Evolutionary conservation across 495 filamentous ascomycete genomes (phyloP).

Genomic region (Penicillium flavigenum): DNA sequence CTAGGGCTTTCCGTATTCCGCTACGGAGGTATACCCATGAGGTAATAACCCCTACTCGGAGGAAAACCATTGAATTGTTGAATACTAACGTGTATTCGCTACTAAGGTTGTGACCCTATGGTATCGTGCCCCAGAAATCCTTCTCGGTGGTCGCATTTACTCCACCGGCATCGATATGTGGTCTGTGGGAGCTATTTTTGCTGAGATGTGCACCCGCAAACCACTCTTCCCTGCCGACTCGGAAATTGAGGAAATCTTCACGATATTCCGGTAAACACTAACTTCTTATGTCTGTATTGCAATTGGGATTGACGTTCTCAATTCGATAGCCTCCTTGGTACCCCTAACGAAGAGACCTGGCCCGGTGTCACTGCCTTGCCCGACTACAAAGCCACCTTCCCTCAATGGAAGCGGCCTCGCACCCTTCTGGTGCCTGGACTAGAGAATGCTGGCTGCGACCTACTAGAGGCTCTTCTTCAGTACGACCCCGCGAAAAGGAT

Average conservation of each 20-base stretch:
- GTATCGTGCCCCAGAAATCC: slow-evolving; percentile 95
- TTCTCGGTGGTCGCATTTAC: slow-evolving; percentile 94
- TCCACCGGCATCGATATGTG: slow-evolving; percentile 99
- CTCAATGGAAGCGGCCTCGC: slow-evolving; percentile 83
- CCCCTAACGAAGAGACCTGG: slow-evolving; percentile 84
- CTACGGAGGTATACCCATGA: slow-evolving; percentile 96
- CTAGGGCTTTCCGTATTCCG: slow-evolving; percentile 92
- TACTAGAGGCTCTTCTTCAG: slow-evolving; percentile 83
- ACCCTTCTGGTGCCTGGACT: slow-evolving; percentile 57
- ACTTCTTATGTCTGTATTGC: background rate
- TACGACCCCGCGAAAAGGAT: slow-evolving; percentile 93
- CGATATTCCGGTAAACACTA: slow-evolving; percentile 81
- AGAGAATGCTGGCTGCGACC: slow-evolving; percentile 75
- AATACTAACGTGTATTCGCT: background rate
- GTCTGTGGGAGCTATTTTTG: slow-evolving; percentile 97
- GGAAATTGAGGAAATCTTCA: slow-evolving; percentile 99
- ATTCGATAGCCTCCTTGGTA: slow-evolving; percentile 72
- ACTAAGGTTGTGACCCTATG: slow-evolving; percentile 87
- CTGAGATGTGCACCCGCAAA: slow-evolving; percentile 99
- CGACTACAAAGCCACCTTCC: slow-evolving; percentile 94
- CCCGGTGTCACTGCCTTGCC: slow-evolving; percentile 97
- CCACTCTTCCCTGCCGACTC: slow-evolving; percentile 98
- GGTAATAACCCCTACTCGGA: slow-evolving; percentile 36
- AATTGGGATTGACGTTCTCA: slow-evolving; percentile 4
- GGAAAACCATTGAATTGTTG: background rate